Evolutionary conservation across 2,329 filamentous ascomycete species (phyloP).

Genomic region (Chaetomium globosum): DNA sequence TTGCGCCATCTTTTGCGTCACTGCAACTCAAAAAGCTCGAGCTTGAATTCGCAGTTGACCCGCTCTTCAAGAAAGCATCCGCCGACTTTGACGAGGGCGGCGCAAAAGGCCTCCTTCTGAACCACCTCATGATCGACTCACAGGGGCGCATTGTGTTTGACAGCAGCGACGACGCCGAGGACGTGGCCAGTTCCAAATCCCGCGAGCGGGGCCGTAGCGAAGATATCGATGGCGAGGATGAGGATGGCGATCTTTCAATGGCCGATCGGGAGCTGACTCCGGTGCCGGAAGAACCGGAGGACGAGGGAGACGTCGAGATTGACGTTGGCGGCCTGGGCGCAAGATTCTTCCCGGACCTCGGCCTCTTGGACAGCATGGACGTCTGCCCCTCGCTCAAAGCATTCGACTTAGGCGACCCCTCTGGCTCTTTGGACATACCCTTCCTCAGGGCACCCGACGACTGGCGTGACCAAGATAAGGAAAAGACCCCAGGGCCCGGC

Average conservation of each 20-base stretch:
- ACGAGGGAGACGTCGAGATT: conserved; percentile 67
- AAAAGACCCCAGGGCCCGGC: conserved; percentile 56
- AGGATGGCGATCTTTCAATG: conserved; percentile 37
- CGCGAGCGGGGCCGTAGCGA: conserved; percentile 43
- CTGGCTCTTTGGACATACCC: conserved; percentile 83
- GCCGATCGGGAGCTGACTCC: conserved; percentile 28
- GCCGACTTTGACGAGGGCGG: conserved; percentile 98
- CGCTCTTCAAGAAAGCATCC: conserved; percentile 98
- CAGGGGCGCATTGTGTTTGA: conserved; percentile 96
- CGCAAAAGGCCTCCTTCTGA: conserved; percentile 90
- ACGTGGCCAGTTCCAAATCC: conserved; percentile 51
- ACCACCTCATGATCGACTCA: conserved; percentile 93
- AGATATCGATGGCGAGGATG: conserved; percentile 45
- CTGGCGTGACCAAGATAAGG: conserved; percentile 72
- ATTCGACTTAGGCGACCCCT: conserved; percentile 86
- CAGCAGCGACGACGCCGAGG: conserved; percentile 83
- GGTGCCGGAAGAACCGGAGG: conserved; percentile 45
- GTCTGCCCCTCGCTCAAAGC: conserved; percentile 94
- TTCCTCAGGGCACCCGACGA: conserved; percentile 89
- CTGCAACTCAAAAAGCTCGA: conserved; percentile 97
- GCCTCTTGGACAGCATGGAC: conserved; percentile 78
- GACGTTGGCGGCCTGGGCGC: conserved; percentile 74
- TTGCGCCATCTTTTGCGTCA: conserved; percentile 84
- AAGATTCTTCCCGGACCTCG: conserved; percentile 84
- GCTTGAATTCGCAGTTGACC: conserved; percentile 93